Base-by-base conservation (phyloP, 163 green algal species). In the Chlamydomonas reinhardtii region DNA sequence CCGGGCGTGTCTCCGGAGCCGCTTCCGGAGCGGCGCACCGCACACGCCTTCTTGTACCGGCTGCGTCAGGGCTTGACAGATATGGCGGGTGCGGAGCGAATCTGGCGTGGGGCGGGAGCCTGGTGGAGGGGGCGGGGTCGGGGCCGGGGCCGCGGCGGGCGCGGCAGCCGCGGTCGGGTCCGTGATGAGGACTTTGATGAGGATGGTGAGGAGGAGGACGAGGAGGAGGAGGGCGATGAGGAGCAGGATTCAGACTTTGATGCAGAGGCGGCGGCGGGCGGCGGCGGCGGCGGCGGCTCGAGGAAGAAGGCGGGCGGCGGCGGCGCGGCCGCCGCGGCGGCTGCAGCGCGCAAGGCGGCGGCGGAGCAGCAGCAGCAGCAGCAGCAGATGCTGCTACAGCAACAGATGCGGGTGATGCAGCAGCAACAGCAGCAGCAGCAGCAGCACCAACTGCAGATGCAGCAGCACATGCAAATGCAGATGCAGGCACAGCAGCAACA, bases 61-160 rank as follows among this genome's bases (percentile, higher is more conserved):
- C 11, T 43, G 34, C 76, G 76, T 5, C 65, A 84, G 64, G 65
- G 76, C 2, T n/a, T 84, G 19, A 75, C 76, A 16, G 76, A 84
- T 22, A 54, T 84, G 76, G 64, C 29, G 8, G 76, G 76, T 17
- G n/a, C 72, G 39, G 76, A 84, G 76, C 76, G 76, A 0, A 35
- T 84, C 11, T 84, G 76, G 76, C 76, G 76, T 19, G 76, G 76
- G 17, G 76, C 64, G 14, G 64, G 65, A 39, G 76, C 64, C 39
- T 68, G 76, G 22, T 66, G 65, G 14, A 24, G 76, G n/a, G 76
- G 65, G 37, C 29, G 76, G 2, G 76, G 76, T 17, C 54, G 75
- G 9, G 54, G 75, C 34, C 54, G 59, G 56, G 54, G 75, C 39
- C 64, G 65, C 31, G 65, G 65, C 43, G 31, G 35, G 9, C 76